A percentile compares a stretch with the other conserved stretches of the same genome.
These are phyloP conservation scores for Mesotaenium endlicherianum DNA, from an alignment of 139 green algal species.

Conservation along the genomic window DNA sequence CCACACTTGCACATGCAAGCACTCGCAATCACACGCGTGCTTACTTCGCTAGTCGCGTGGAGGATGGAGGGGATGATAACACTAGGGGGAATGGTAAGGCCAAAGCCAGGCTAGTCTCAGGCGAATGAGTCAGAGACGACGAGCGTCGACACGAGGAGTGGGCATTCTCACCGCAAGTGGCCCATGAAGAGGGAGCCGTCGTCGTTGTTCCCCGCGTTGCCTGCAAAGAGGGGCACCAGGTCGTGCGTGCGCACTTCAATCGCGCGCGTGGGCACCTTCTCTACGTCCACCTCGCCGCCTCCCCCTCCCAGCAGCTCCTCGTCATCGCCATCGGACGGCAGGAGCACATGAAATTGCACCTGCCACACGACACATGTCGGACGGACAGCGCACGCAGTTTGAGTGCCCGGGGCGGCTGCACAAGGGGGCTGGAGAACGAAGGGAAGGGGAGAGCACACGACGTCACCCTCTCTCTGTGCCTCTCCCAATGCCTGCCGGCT, in stretches of 20 bases:
- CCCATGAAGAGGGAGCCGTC: background rate
- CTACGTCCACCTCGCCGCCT: constrained; percentile 12
- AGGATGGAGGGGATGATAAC: too few species aligned
- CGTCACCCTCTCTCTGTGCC: too few species aligned
- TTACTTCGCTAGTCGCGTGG: too few species aligned
- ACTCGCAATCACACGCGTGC: too few species aligned
- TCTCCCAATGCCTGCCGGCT: too few species aligned
- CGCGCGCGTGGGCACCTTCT: background rate
- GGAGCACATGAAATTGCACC: constrained; percentile 8
- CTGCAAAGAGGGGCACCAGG: constrained; percentile 21
- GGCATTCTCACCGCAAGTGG: background rate
- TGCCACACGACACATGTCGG: background rate
- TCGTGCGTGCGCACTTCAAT: constrained; percentile 23
- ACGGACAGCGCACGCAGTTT: background rate
- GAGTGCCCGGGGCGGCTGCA: background rate
- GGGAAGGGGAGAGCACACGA: background rate
- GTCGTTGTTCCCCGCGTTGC: background rate
- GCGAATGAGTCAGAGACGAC: too few species aligned
- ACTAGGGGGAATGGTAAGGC: too few species aligned
- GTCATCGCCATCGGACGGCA: background rate
- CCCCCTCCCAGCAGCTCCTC: background rate
- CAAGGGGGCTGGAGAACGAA: background rate
- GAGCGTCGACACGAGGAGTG: too few species aligned
- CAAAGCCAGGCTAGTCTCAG: too few species aligned
- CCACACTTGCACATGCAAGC: too few species aligned